These are phyloP conservation scores for Hapsidospora chrysogenum DNA, from an alignment of 495 filamentous ascomycete species.

Conservation along the genomic window DNA sequence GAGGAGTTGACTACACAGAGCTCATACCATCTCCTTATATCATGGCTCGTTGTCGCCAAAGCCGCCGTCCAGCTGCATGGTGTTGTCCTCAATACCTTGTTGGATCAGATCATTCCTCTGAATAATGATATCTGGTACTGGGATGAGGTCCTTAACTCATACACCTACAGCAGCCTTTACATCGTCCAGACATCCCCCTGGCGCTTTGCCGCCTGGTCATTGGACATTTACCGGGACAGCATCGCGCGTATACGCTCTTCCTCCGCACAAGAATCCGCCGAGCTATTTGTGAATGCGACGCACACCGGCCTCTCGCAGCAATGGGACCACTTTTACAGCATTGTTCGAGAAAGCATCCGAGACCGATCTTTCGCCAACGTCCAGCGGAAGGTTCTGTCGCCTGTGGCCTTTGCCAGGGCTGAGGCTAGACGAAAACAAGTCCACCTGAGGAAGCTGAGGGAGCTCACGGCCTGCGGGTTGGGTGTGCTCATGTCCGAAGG, in stretches of 20 bases:
- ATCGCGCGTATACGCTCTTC: constrained; percentile 17
- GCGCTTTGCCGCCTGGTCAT: constrained; percentile 48
- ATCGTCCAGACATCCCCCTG: constrained; percentile 66
- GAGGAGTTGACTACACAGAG: constrained; percentile 11
- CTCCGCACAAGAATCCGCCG: neutral
- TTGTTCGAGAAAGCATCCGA: constrained; percentile 54
- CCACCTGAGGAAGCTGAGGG: constrained; percentile 46
- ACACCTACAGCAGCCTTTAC: constrained; percentile 56
- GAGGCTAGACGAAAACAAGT: constrained; percentile 55
- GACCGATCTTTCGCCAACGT: constrained; percentile 45
- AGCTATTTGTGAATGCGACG: constrained; percentile 2
- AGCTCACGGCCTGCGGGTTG: constrained; percentile 70
- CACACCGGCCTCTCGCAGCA: constrained; percentile 23
- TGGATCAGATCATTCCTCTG: constrained; percentile 66
- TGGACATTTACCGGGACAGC: constrained; percentile 44
- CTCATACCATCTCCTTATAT: constrained; percentile 51
- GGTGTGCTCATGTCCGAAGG: constrained; percentile 76
- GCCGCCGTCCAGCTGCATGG: constrained; percentile 76
- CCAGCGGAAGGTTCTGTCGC: constrained; percentile 44
- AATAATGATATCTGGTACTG: constrained; percentile 83
- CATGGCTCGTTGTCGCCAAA: constrained; percentile 80
- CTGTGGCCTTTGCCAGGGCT: constrained; percentile 49
- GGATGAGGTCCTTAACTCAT: constrained; percentile 65
- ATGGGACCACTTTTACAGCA: constrained; percentile 64
- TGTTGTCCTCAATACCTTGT: constrained; percentile 48